These are phyloP conservation scores for Rutstroemia sp. DNA, from an alignment of 2,329 filamentous ascomycete genomes.

Conservation along the genomic window DNA sequence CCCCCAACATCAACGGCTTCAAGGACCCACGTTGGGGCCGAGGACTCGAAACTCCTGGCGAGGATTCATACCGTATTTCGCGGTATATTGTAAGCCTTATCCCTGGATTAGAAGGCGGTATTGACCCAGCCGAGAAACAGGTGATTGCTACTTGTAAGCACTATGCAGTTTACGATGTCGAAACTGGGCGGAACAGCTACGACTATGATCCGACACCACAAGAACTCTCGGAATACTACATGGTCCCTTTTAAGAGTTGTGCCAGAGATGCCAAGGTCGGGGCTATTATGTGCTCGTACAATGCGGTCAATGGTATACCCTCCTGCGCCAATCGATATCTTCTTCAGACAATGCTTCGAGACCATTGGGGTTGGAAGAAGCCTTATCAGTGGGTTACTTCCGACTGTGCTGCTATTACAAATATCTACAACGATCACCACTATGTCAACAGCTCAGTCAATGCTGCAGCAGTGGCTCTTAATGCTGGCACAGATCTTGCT, in stretches of 20 bases:
- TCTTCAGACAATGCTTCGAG: slow-evolving; percentile 53
- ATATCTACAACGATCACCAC: slow-evolving; percentile 38
- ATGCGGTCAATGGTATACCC: slow-evolving; percentile 58
- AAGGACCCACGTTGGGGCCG: slow-evolving; percentile 57
- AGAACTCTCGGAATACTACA: slow-evolving; percentile 61
- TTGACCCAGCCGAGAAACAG: slow-evolving; percentile 27
- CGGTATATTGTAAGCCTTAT: slow-evolving; percentile 46
- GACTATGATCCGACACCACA: slow-evolving; percentile 51
- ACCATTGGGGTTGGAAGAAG: slow-evolving; percentile 57
- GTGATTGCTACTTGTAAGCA: slow-evolving; percentile 50
- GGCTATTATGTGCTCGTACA: slow-evolving; percentile 57
- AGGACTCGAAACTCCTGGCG: slow-evolving; percentile 53
- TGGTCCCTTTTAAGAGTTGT: slow-evolving; percentile 58
- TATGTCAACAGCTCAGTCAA: slow-evolving; percentile 26
- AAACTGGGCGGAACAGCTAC: slow-evolving; percentile 39
- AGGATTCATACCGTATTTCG: slow-evolving; percentile 44
- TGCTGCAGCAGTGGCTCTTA: slow-evolving; percentile 16
- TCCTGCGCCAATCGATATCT: slow-evolving; percentile 57
- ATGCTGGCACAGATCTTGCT: slow-evolving; percentile 18
- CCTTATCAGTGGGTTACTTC: slow-evolving; percentile 48
- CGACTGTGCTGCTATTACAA: slow-evolving; percentile 48
- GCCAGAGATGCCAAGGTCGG: slow-evolving; percentile 48
- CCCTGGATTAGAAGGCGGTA: slow-evolving; percentile 41
- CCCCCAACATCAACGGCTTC: slow-evolving; percentile 61
- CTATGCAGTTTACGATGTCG: slow-evolving; percentile 48